Conservation (phyloP, 2,329 filamentous ascomycete species). For the Fusarium guadeloupense region DNA sequence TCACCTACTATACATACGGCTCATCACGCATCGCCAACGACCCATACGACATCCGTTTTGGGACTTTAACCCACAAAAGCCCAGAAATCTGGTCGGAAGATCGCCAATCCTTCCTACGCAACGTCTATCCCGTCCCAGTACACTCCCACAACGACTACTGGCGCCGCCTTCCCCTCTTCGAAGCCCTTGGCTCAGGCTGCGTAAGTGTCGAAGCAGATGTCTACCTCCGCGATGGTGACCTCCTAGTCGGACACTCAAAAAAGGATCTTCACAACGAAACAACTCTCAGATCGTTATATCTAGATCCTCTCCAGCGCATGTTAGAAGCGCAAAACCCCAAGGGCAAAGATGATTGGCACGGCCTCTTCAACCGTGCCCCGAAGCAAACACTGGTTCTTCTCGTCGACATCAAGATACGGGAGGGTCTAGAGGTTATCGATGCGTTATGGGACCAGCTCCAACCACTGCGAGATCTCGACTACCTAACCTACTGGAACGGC, state of each 20-base stretch:
- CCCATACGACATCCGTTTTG: constrained; percentile 21
- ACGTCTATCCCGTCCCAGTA: constrained; percentile 1
- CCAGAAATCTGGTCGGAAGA: constrained; percentile 18
- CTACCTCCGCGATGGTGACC: background rate
- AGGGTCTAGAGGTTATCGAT: background rate
- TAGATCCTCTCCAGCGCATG: constrained; percentile 13
- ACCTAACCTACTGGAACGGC: constrained; percentile 20
- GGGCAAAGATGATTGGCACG: background rate
- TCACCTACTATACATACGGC: background rate
- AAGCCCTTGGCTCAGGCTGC: constrained; percentile 13
- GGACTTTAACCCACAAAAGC: constrained; percentile 1
- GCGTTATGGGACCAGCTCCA: background rate
- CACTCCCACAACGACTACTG: constrained; percentile 24
- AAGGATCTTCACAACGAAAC: background rate
- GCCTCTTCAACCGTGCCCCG: background rate
- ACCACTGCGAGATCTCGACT: constrained; percentile 3
- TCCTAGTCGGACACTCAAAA: constrained; percentile 9
- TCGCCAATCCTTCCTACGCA: constrained; percentile 14
- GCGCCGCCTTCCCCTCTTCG: constrained; percentile 14
- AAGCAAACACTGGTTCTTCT: constrained; percentile 8
- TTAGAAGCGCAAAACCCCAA: constrained; percentile 1
- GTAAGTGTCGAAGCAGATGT: constrained; percentile 23
- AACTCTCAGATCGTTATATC: background rate
- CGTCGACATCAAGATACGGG: constrained; percentile 12
- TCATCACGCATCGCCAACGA: constrained; percentile 12